A percentile compares a stretch with the other conserved stretches of the same genome.
Conservation (phyloP, 2,329 filamentous ascomycete species). For the Epicoccum nigrum region DNA sequence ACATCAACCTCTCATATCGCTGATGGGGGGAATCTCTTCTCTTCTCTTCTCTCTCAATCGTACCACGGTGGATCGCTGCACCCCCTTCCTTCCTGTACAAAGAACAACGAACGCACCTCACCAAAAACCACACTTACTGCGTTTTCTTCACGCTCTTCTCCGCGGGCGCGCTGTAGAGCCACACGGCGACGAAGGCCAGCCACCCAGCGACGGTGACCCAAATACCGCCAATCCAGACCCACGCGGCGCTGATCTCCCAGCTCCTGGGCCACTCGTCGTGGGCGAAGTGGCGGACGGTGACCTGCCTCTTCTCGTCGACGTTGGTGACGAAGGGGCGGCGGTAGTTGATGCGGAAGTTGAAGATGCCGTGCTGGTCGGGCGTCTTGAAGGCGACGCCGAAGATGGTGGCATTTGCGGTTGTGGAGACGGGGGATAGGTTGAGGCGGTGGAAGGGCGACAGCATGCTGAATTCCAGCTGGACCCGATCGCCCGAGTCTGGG, state of each 20-base stretch:
- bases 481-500: constrained; percentile 69
- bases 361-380: constrained; percentile 98
- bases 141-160: constrained; percentile 58
- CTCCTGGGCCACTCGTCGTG: constrained; percentile 96
- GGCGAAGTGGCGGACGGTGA: constrained; percentile 94
- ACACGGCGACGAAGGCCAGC: constrained; percentile 81
- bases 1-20: constrained; percentile 17
- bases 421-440: constrained; percentile 64
- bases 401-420: constrained; percentile 70
- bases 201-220: constrained; percentile 83
- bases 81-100: too few species aligned
- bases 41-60: too few species aligned
- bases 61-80: background rate
- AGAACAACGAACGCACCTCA: too few species aligned
- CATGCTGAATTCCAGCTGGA: constrained; percentile 99
- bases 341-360: constrained; percentile 98
- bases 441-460: constrained; percentile 96
- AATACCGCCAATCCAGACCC: constrained; percentile 93
- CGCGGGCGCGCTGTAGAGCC: constrained; percentile 77
- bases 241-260: constrained; percentile 86
- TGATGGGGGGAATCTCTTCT: constrained; percentile 21
- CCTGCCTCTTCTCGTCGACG: constrained; percentile 91
- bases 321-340: constrained; percentile 90
- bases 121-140: constrained; percentile 46
- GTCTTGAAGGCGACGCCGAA: constrained; percentile 79